phyloP scores from a whole-genome alignment of 139 green algal genomes.

The Tetratostichococcus sp. region DNA sequence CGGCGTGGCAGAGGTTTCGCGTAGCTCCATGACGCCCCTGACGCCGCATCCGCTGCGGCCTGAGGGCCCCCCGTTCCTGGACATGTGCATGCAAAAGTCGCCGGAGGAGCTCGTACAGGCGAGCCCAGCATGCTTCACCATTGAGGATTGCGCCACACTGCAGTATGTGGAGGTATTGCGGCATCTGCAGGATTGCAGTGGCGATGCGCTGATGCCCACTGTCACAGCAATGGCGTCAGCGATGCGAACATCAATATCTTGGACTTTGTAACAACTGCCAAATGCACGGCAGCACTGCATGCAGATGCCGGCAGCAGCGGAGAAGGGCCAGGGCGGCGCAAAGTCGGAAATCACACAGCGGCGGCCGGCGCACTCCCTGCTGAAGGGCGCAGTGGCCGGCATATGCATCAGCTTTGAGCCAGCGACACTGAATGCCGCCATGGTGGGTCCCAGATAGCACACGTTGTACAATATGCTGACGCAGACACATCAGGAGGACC shows the following conservation, averaged over 20 bases:
- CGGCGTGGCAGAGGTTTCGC: background rate
- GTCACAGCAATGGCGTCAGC: too few species aligned
- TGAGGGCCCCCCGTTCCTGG: background rate
- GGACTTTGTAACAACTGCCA: too few species aligned
- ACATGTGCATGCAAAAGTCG: background rate
- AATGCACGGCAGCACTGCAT: too few species aligned
- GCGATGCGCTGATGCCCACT: too few species aligned
- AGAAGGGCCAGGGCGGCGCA: background rate
- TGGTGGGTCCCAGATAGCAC: background rate
- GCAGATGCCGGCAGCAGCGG: background rate
- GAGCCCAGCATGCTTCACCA: too few species aligned
- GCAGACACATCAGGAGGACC: background rate
- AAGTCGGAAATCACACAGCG: background rate
- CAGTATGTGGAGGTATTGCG: too few species aligned
- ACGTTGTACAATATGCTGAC: too few species aligned
- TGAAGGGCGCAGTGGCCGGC: background rate
- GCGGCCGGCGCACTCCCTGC: background rate
- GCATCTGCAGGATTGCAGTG: too few species aligned
- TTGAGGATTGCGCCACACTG: too few species aligned
- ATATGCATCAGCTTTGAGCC: background rate
- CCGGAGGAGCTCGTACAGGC: background rate
- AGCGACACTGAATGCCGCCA: background rate
- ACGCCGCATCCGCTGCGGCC: too few species aligned
- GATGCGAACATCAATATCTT: too few species aligned
- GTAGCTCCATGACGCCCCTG: too few species aligned